Conservation (phyloP, 371 early-diverging fungal species). For the Mucor mucedo region DNA sequence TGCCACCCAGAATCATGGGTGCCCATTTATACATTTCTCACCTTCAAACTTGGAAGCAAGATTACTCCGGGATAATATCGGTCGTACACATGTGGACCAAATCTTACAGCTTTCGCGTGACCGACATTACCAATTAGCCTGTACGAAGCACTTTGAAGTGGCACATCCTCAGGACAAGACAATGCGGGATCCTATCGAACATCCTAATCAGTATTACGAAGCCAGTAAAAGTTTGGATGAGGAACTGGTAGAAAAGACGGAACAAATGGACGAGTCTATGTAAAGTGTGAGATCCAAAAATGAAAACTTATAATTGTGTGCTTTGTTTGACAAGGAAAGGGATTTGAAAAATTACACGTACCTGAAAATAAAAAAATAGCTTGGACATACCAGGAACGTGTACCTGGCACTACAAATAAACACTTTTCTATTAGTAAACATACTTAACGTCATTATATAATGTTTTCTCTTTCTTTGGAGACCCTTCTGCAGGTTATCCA, state of each 20-base stretch:
- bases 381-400: too few relatives aligned
- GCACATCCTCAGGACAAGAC: conserved; percentile 53
- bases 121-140: conserved; percentile 93
- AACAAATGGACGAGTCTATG: conserved; percentile 14
- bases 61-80: conserved; percentile 53
- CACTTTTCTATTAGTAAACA: too few relatives aligned
- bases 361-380: too few relatives aligned
- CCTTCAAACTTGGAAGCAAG: conserved; percentile 63
- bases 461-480: too few relatives aligned
- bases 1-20: conserved; percentile 90
- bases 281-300: conserved; percentile 6
- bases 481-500: too few relatives aligned
- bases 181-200: conserved; percentile 73
- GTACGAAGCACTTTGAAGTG: conserved; percentile 88
- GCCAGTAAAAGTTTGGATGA: conserved; percentile 53
- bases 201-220: conserved; percentile 95
- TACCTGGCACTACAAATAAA: too few relatives aligned
- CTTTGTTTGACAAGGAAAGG: not conserved
- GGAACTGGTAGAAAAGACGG: not conserved
- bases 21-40: conserved; percentile 92
- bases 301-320: not conserved
- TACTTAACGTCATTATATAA: too few relatives aligned
- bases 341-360: not conserved
- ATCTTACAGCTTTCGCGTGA: conserved; percentile 70
- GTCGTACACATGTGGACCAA: conserved; percentile 63